Evolutionary conservation across 176 grass and related monocot species (phyloP), one percentile per base, ranked within the genome.

Genomic region (Bolboschoenus planiculmis): DNA sequence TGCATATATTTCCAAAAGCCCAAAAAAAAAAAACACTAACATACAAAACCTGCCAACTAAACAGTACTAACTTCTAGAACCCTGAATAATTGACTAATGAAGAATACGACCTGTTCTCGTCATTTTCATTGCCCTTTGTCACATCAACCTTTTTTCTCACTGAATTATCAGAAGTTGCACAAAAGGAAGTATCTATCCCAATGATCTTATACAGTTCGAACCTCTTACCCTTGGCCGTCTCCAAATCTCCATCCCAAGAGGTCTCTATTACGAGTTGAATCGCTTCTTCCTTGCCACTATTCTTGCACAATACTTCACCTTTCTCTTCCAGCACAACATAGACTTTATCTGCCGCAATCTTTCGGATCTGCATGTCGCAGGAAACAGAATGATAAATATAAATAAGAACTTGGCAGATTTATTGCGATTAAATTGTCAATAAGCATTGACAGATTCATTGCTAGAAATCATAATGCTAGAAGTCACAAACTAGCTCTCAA

Each of bases 51-150:
- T 33, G 48, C 16, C 8, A 1, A 44, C 7, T 7, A 35, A 57
- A 80, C 3, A 39, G 42, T 6, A 50, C 4, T 21, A 15, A 27
- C 35, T 51, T 53, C 78, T 94, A 99, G 37, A 93, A 99, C 46
- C 92, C 91, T 54, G 87, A 91, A 78, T 95, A 99, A 74, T 88
- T 92, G 54, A 99, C 96, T 82, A 99, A 86, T 0, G 96, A 93
- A 27, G 91, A 99, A 83, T 99, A 95, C 7, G 96, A 95, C 42
- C 53, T 91, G 42, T 99, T 99, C 58, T 99, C 96, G 67, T 99
- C 92, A 36, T 83, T 85, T 21, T 79, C 65, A 77, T 53, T 58
- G 57, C 42, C 34, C 47, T 43, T 81, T 2, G 27, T 68, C 7
- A 15, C 82, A 3, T 60, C 23, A 33, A 71, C 57, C 59, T 57